These are phyloP conservation scores for Mariannaea elegans DNA, from an alignment of 2,329 filamentous ascomycete genomes.

Conservation along the genomic window DNA sequence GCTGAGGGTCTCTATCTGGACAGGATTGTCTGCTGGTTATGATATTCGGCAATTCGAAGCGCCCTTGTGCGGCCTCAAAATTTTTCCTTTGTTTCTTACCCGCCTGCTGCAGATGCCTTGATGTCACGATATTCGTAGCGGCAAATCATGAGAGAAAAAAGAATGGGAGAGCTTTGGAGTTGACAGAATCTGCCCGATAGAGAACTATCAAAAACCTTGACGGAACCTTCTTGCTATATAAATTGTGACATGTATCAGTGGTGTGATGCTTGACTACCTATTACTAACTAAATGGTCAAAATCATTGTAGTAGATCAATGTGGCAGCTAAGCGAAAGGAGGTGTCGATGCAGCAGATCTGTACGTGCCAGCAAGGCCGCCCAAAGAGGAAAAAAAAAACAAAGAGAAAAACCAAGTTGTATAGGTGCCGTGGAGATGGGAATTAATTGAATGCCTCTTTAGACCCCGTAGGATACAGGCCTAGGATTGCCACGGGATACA, in stretches of 20 bases:
- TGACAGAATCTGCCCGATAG: slow-evolving; percentile 47
- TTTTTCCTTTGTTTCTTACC: slow-evolving; percentile 51
- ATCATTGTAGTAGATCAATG: no score
- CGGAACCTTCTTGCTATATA: slow-evolving; percentile 1
- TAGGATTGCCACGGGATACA: no score
- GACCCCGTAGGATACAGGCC: no score
- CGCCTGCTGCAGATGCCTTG: slow-evolving; percentile 44
- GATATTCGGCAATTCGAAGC: slow-evolving; percentile 41
- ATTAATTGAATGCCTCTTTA: no score
- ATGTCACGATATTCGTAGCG: slow-evolving; percentile 45
- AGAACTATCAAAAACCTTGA: slow-evolving; percentile 41
- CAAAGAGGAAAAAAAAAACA: no score
- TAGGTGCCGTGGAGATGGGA: no score
- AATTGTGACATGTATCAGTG: not conserved
- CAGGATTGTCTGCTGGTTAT: slow-evolving; percentile 52
- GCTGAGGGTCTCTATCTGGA: slow-evolving; percentile 54
- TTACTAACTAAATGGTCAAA: no score
- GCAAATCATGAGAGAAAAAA: slow-evolving; percentile 45
- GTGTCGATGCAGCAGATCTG: no score
- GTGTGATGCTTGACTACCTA: not conserved
- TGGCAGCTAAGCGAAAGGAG: no score
- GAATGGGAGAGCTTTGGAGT: slow-evolving; percentile 48
- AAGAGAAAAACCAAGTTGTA: no score
- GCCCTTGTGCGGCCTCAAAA: slow-evolving; percentile 32
- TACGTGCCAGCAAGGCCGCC: no score